These are phyloP conservation scores for Ephemerocybe angulata DNA, from an alignment of 768 basidiomycete genomes.

Conservation along the genomic window DNA sequence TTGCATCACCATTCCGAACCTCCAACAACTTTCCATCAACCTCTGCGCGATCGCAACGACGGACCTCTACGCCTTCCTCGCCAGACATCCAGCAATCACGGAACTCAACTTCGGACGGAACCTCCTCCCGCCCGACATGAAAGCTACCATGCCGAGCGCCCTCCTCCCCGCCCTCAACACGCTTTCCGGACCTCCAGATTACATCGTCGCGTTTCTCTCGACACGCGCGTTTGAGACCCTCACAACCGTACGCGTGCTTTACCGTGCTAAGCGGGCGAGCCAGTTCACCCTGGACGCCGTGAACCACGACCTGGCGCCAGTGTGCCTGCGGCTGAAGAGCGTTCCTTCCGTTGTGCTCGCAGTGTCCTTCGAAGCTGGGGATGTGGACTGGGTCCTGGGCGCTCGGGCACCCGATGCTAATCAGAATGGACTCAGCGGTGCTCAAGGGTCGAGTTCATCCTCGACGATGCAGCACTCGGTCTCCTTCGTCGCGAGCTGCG, in stretches of 20 bases:
- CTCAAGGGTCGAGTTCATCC: neutral
- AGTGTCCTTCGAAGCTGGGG: neutral
- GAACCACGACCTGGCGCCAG: constrained; percentile 9
- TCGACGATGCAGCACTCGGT: neutral
- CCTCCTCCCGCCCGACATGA: constrained; percentile 3
- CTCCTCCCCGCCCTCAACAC: constrained; percentile 2
- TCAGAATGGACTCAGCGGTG: neutral
- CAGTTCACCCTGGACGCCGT: constrained; percentile 5
- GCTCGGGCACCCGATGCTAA: neutral
- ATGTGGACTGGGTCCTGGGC: constrained; percentile 5
- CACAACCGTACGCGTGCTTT: constrained; percentile 1
- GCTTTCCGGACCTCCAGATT: constrained; percentile 10
- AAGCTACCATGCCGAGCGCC: neutral
- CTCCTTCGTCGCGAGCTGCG: constrained; percentile 1
- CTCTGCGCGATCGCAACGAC: constrained; percentile 7
- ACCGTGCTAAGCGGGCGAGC: neutral
- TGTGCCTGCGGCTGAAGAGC: constrained; percentile 5
- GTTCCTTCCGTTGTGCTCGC: constrained; percentile 1
- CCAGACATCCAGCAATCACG: constrained; percentile 13
- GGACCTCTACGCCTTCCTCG: constrained; percentile 17
- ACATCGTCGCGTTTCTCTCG: constrained; percentile 8
- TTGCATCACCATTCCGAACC: constrained; percentile 17
- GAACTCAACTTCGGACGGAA: constrained; percentile 13
- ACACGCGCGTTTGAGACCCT: neutral
- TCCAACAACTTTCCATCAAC: constrained; percentile 21